Evolutionary conservation across 805 yeast genomes (phyloP).

Genomic region (Spathaspora girioi): DNA sequence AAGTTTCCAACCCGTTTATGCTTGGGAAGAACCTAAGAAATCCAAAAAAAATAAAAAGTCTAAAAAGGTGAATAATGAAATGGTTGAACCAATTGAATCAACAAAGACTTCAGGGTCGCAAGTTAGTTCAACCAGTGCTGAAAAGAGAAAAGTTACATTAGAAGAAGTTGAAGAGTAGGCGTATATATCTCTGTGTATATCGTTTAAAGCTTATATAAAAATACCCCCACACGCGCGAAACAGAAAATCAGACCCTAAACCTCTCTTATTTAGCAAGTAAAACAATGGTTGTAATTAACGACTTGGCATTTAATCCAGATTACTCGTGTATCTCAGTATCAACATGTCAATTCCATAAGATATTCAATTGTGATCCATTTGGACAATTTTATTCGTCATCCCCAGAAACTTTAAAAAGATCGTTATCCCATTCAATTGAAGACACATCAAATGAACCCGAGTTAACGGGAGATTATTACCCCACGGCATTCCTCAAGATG

Average conservation of each 20-base stretch:
- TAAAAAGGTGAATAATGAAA: background rate
- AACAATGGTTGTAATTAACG: slow-evolving; percentile 20
- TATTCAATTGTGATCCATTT: slow-evolving; percentile 44
- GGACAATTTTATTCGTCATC: slow-evolving; percentile 37
- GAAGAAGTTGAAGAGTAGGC: slow-evolving; percentile 36
- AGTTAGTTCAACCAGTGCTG: slow-evolving; percentile 12
- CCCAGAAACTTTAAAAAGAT: slow-evolving; percentile 8
- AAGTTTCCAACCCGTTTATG: slow-evolving; percentile 86
- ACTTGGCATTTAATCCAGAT: slow-evolving; percentile 41
- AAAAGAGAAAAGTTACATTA: slow-evolving; percentile 32
- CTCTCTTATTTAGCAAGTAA: too few species aligned
- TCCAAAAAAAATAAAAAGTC: slow-evolving; percentile 20
- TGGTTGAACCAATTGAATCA: slow-evolving; percentile 1
- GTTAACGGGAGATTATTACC: slow-evolving; percentile 9
- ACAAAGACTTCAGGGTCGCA: slow-evolving; percentile 11
- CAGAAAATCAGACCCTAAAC: too few species aligned
- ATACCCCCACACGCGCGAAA: too few species aligned
- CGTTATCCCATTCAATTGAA: slow-evolving; percentile 12
- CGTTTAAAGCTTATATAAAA: background rate
- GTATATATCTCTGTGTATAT: background rate
- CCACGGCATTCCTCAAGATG: slow-evolving; percentile 34
- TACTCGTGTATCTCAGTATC: slow-evolving; percentile 36
- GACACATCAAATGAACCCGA: slow-evolving; percentile 1
- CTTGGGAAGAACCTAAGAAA: slow-evolving; percentile 58
- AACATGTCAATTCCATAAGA: slow-evolving; percentile 28